These are phyloP conservation scores for Pseudomassariella vexata DNA, from an alignment of 2,329 filamentous ascomycete genomes.

Conservation along the genomic window DNA sequence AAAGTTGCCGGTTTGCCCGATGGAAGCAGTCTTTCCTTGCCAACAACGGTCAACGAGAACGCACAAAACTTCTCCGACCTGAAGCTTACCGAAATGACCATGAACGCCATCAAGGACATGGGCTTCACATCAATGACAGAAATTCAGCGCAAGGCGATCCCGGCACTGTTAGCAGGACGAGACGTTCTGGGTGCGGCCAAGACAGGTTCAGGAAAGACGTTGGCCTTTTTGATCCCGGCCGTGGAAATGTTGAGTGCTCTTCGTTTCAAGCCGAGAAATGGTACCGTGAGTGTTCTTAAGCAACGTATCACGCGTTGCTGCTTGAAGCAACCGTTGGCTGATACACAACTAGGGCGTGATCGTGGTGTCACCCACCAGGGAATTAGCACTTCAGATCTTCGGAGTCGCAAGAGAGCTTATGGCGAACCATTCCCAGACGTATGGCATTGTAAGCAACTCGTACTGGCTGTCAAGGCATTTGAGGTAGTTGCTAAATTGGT, in stretches of 20 bases:
- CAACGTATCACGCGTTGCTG: no score
- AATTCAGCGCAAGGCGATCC: constrained; percentile 83
- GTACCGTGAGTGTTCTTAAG: no score
- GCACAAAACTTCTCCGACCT: constrained; percentile 74
- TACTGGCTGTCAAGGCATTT: no score
- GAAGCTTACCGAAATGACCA: constrained; percentile 80
- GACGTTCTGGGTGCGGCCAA: constrained; percentile 95
- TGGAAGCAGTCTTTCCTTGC: constrained; percentile 41
- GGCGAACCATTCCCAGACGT: constrained; percentile 88
- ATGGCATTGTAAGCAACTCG: no score
- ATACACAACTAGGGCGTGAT: no score
- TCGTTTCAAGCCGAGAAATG: constrained; percentile 91
- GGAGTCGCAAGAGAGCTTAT: constrained; percentile 91
- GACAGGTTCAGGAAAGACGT: constrained; percentile 86
- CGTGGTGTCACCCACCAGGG: constrained; percentile 86
- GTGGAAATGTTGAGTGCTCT: constrained; percentile 88
- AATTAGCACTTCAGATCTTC: constrained; percentile 93
- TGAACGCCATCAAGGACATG: constrained; percentile 86
- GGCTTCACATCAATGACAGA: constrained; percentile 93
- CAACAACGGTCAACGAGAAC: constrained; percentile 51
- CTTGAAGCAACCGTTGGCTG: no score
- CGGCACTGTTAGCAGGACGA: constrained; percentile 79
- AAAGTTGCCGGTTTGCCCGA: constrained; percentile 24
- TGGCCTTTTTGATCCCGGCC: constrained; percentile 90
- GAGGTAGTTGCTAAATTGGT: no score